Base-by-base conservation (phyloP, 2,329 filamentous ascomycete genomes). In the Epichloe brachyelytri region DNA sequence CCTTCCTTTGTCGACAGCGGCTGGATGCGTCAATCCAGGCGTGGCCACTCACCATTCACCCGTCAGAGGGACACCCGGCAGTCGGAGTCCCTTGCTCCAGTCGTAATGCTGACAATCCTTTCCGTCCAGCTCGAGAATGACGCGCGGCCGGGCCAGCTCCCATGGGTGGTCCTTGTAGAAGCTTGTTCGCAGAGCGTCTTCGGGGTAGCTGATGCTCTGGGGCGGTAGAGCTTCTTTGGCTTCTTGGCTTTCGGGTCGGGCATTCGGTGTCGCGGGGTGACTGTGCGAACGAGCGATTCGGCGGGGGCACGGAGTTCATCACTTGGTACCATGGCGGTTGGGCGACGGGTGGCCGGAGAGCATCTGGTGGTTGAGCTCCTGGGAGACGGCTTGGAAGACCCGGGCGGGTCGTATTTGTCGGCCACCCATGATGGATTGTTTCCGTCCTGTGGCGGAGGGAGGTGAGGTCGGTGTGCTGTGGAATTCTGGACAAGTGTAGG, bases 111-210 rank as follows among this genome's bases (percentile, higher is more conserved):
- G 79, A 48, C 80, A 74, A 63, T 98, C 91, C 63, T 85, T 86
- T 49, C 93, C 93, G 61, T 91, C 85, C 58, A 82, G 74, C 70
- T 98, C 93, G 10, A 97, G 71, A 45, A 98, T 74, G 53, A 95
- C 76, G 58, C 88, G 78, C 50, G 93, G 93, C 55, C 91, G 78
- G 17, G 93, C 93, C 63, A 98, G 72, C 70, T 98, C 93, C 93
- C 93, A 98, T 5, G 93, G 93, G 65, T 98, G 93, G 67, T 98
- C 91, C 62, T 77, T 81, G 73, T 87, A 98, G 71, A 97, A 98
- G 30, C 83, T 80, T 58, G 71, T 75, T 56, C 93, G 83, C 62
- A 98, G 74, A 54, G 72, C 69, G 68, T 98, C 93, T 67, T 98
- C 93, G 54, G 85, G 80, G 65, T 93, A 96, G 50, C 71, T 72